Evolutionary conservation across 2,329 filamentous ascomycete genomes (phyloP).

Genomic region (Venturia carpophila): DNA sequence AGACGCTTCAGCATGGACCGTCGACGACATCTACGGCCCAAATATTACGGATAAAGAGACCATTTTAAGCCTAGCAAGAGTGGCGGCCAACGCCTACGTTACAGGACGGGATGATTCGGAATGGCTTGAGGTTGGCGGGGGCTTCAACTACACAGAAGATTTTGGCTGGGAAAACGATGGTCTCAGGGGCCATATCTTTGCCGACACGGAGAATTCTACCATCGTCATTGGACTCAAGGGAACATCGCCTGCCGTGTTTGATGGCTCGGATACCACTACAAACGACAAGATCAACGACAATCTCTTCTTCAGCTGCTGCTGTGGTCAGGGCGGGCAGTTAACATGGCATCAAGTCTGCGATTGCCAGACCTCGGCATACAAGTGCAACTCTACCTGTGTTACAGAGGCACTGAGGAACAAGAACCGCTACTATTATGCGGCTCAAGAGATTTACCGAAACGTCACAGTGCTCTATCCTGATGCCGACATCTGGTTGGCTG

Average conservation of each 20-base stretch:
- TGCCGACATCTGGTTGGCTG: constrained; percentile 79
- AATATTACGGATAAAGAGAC: constrained; percentile 81
- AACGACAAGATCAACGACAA: constrained; percentile 99
- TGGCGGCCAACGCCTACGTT: constrained; percentile 86
- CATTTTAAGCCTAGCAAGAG: constrained; percentile 73
- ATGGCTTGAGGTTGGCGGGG: constrained; percentile 67
- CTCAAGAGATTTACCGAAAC: constrained; percentile 83
- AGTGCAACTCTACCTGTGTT: constrained; percentile 89
- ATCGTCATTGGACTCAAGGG: constrained; percentile 91
- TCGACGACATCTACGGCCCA: constrained; percentile 70
- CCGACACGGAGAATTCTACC: constrained; percentile 76
- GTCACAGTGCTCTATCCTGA: constrained; percentile 82
- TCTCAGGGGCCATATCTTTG: constrained; percentile 84
- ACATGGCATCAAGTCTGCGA: constrained; percentile 90
- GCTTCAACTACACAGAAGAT: constrained; percentile 77
- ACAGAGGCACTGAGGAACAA: constrained; percentile 66
- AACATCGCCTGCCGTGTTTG: constrained; percentile 76
- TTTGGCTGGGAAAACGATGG: constrained; percentile 93
- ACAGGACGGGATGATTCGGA: constrained; percentile 61
- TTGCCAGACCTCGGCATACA: constrained; percentile 78
- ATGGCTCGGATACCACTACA: constrained; percentile 92
- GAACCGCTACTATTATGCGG: constrained; percentile 85
- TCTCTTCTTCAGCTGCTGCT: constrained; percentile 96
- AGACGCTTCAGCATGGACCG: constrained; percentile 69
- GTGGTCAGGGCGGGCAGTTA: constrained; percentile 83